Evolutionary conservation across 805 yeast genomes (phyloP).

Genomic region (Barnettozyma wickerhamii): DNA sequence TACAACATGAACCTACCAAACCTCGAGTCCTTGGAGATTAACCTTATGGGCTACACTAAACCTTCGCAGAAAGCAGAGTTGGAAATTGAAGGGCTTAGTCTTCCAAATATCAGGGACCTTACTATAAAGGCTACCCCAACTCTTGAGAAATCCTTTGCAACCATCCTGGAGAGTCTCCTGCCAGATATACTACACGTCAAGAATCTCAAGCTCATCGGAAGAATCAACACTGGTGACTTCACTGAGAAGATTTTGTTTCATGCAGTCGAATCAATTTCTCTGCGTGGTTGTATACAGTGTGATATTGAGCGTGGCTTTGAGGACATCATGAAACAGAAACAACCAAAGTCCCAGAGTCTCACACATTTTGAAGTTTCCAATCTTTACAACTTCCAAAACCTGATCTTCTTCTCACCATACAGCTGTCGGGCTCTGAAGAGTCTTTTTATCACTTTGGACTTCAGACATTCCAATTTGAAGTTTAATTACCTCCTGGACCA

Average conservation of each 20-base stretch:
- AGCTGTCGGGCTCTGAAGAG: neutral
- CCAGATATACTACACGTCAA: neutral
- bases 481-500: neutral
- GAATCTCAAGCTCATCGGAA: neutral
- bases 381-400: slow-evolving; percentile 2
- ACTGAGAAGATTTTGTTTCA: neutral
- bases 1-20: slow-evolving; percentile 3
- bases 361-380: neutral
- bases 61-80: neutral
- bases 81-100: neutral
- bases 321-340: neutral
- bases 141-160: neutral
- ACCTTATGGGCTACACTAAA: neutral
- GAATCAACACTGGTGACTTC: slow-evolving; percentile 1
- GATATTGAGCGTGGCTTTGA: neutral
- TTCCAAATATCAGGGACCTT: neutral
- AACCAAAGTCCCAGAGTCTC: neutral
- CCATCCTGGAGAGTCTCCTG: neutral
- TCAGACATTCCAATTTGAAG: neutral
- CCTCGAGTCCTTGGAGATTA: neutral
- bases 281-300: neutral
- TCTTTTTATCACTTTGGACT: neutral
- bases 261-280: neutral
- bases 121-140: slow-evolving; percentile 1
- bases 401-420: neutral